phyloP scores from a whole-genome alignment of 805 yeast species.

The Pichia deserticola region DNA sequence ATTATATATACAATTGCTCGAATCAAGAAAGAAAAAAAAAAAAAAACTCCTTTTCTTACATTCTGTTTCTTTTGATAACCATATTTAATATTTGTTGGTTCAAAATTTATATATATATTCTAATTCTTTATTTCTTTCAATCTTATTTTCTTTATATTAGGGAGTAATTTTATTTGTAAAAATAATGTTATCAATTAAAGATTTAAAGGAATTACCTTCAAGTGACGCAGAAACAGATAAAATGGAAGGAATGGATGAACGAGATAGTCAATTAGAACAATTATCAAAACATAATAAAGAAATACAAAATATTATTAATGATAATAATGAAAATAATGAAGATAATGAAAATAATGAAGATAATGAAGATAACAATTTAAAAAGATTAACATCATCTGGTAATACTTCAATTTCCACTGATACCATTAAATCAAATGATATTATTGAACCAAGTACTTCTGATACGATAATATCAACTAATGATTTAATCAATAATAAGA shows the following conservation, averaged over 20 bases:
- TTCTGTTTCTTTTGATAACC: too few relatives aligned
- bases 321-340: neutral
- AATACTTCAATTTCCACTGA: too few relatives aligned
- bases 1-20: too few relatives aligned
- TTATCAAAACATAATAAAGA: conserved; percentile 18
- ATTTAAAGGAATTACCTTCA: conserved; percentile 21
- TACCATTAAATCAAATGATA: too few relatives aligned
- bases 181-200: neutral
- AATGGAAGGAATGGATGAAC: conserved; percentile 54
- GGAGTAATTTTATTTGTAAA: neutral
- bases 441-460: too few relatives aligned
- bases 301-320: neutral
- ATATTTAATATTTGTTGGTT: too few relatives aligned
- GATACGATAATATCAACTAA: neutral
- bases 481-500: conserved; percentile 8
- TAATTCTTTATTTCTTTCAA: neutral
- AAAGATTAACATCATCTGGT: too few relatives aligned
- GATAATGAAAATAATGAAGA: too few relatives aligned
- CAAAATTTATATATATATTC: neutral
- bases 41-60: too few relatives aligned
- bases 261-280: conserved; percentile 42
- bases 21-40: too few relatives aligned
- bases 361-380: neutral
- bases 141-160: neutral
- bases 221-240: conserved; percentile 92